Base-by-base conservation (phyloP, 495 filamentous ascomycete species). In the Neurospora sp. region DNA sequence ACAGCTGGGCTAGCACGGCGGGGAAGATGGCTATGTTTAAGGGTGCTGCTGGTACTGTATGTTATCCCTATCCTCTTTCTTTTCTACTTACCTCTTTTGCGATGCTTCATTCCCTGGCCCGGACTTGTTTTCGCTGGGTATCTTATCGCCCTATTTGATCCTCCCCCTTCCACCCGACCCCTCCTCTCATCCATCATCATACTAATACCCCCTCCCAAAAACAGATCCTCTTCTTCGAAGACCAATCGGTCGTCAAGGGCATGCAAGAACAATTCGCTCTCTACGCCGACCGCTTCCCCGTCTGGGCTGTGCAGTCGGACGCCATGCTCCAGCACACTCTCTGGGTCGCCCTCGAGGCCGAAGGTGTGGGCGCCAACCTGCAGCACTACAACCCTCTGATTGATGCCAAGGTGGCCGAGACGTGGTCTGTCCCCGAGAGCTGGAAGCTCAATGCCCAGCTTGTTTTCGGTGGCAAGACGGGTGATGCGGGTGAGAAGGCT, bases 351-450 rank as follows among this genome's bases (percentile, higher is more conserved):
- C 84, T 94, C 44, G 88, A 91, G 81, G 84, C 86, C 73, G 91
- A 93, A 82, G 91, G 92, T 41, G 83, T 93, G 41, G 92, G 91
- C 62, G 88, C 86, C 79, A 93, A 90, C 83, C 85, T 94, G 5
- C 92, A 94, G 84, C 91, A 93, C 81, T 92, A 93, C 84, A 91
- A 91, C 85, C 87, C 91, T 2, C 77, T 92, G 70, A 80, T 92
- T 71, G 89, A 91, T 81, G 83, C 78, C 60, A 86, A 86, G 81
- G 88, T 90, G 14, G 77, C 80, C 39, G 80, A 83, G 73, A 77
- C 85, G 71, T 93, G 90, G 90, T 85, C 84, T 18, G 75, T 92
- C 18, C 87, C 88, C 44, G 70, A 76, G 39, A 85, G 83, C 70
- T 94, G 91, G 91, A 85, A 84, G 74, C 80, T 92, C 69, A 84